A percentile compares a stretch with the other conserved stretches of the same genome.
phyloP scores from a whole-genome alignment of 108 stramenopile species.

The Nitzschia sp. region DNA sequence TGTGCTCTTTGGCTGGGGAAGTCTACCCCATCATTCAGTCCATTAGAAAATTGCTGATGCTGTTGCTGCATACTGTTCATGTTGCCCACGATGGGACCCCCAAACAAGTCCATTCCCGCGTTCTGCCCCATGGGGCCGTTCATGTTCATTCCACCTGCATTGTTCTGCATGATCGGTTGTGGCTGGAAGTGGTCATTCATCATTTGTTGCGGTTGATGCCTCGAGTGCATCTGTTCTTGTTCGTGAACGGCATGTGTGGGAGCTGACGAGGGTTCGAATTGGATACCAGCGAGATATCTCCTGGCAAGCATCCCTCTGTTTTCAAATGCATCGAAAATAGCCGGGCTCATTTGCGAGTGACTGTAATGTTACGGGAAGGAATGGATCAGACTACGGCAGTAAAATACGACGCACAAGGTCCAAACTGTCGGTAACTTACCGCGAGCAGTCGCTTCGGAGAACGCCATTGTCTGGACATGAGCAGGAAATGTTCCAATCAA shows the following conservation, averaged over 20 bases:
- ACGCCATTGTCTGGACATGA: conserved; percentile 88
- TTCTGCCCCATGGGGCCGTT: conserved; percentile 17
- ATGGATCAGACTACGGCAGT: conserved; percentile 1
- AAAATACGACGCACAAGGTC: not conserved
- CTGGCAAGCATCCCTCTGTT: conserved; percentile 50
- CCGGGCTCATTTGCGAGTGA: conserved; percentile 78
- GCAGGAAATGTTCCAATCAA: conserved; percentile 77
- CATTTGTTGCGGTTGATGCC: conserved; percentile 27
- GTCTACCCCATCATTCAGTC: conserved; percentile 2
- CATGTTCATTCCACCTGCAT: conserved; percentile 13
- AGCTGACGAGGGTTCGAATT: not conserved
- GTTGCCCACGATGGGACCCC: conserved; percentile 16
- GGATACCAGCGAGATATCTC: conserved; percentile 37
- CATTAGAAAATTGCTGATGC: not conserved
- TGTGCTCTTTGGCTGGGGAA: conserved; percentile 19
- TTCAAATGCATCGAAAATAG: conserved; percentile 75
- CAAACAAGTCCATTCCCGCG: conserved; percentile 36
- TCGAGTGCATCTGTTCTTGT: conserved; percentile 5
- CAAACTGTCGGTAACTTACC: conserved; percentile 52
- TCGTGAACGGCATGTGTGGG: not conserved
- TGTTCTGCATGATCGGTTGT: conserved; percentile 31
- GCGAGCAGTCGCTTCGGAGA: conserved; percentile 63
- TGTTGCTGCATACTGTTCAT: conserved; percentile 23
- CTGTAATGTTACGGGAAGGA: conserved; percentile 32
- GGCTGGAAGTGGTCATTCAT: conserved; percentile 26